Base-by-base conservation (phyloP, 75 land plant species). In the Pinus taeda region DNA sequence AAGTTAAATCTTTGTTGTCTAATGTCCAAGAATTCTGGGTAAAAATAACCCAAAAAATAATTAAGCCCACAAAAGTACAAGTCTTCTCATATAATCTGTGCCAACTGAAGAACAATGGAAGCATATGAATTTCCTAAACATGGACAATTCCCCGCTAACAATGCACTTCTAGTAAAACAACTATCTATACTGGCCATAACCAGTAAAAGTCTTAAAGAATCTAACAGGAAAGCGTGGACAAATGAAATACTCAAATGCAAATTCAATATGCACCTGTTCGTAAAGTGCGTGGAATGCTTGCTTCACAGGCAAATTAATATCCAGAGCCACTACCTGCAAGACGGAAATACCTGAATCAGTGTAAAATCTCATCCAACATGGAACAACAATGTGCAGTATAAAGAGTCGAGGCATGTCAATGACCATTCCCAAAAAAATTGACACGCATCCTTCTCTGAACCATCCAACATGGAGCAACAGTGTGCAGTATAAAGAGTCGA, bases 281-380 rank as follows among this genome's bases (percentile, higher is more conserved):
- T 92, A 88, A 36, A 94, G 93, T 15, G 89, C 78, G 77, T 94
- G 95, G 59, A 94, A 94, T 60, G 95, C 95, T 78, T 92, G 93
- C 57, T 94, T 94, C 74, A 94, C 93, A 36, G 97, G 91, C 67
- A 94, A 75, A 78, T 77, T 82, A 79, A 90, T 84, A 73, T 94
- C 97, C 80, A 94, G 78, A 42, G 86, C 93, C 76, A 88, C 85
- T 21, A 92, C 95, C 97, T 94, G 93, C 73, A 71, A 29, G 21
- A n/a, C 60, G 67, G 5, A n/a, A 75, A 76, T 20, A 66, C 12
- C 57, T 30, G 4, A 37, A n/a, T 13, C 36, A 20, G 8, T 57
- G 42, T 21, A 26, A 57, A 33, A 17, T 65, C 57, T 63, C 20
- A 5, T 20, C 58, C 42, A 15, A 21, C 20, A 69, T 29, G 53